A percentile compares a stretch with the other conserved stretches of the same genome.
Evolutionary conservation across 2,329 filamentous ascomycete genomes (phyloP).

Genomic region (Trichoderma semiorbis): DNA sequence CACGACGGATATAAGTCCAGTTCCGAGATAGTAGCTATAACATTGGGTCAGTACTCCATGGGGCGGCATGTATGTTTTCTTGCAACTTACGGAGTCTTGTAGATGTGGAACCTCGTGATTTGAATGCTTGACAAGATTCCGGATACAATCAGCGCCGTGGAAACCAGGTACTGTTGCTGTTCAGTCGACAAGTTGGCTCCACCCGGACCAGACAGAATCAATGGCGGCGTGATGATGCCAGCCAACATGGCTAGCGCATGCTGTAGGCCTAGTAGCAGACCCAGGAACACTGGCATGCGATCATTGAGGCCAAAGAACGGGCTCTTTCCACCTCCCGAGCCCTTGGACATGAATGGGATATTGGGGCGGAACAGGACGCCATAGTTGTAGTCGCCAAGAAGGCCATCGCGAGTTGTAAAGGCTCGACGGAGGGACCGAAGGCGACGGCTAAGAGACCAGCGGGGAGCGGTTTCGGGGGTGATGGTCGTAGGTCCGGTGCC

Average conservation of each 20-base stretch:
- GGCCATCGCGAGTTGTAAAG: conserved; percentile 62
- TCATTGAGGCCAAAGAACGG: conserved; percentile 86
- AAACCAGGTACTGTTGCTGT: conserved; percentile 73
- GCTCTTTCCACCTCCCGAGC: conserved; percentile 38
- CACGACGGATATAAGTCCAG: conserved; percentile 74
- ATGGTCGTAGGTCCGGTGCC: conserved; percentile 52
- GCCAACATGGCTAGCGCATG: conserved; percentile 76
- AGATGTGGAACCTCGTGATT: conserved; percentile 73
- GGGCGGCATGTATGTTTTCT: background rate
- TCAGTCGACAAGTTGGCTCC: conserved; percentile 60
- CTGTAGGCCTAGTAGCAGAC: conserved; percentile 72
- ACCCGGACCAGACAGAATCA: conserved; percentile 61
- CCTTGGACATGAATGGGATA: conserved; percentile 72
- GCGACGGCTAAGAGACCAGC: conserved; percentile 27
- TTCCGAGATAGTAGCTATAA: conserved; percentile 68
- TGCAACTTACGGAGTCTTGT: conserved; percentile 53
- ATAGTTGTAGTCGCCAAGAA: conserved; percentile 88
- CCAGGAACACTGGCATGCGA: conserved; percentile 70
- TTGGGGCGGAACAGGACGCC: conserved; percentile 79
- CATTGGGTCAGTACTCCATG: background rate
- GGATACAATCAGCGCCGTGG: conserved; percentile 73
- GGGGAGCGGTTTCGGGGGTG: conserved; percentile 38
- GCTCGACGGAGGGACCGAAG: conserved; percentile 32
- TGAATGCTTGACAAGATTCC: conserved; percentile 72
- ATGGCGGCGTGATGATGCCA: conserved; percentile 72